These are phyloP conservation scores for Cercospora sp. DNA, from an alignment of 2,329 filamentous ascomycete genomes.

Conservation along the genomic window DNA sequence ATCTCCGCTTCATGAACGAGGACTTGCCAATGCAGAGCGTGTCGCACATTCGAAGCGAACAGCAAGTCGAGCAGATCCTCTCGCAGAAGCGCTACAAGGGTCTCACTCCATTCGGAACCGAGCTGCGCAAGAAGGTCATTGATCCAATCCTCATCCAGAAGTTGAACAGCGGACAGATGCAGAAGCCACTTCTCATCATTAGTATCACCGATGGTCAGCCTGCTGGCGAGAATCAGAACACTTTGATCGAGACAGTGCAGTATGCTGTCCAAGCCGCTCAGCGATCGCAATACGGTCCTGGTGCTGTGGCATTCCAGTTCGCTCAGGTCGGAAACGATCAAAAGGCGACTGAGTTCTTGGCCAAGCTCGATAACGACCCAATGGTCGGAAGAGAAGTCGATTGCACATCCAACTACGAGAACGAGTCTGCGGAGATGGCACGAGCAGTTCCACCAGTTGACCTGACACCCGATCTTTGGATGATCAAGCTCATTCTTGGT, in stretches of 20 bases:
- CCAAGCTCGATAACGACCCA: conserved; percentile 64
- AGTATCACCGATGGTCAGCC: conserved; percentile 67
- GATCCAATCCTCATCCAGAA: conserved; percentile 59
- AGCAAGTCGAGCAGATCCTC: conserved; percentile 61
- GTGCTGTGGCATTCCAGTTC: conserved; percentile 65
- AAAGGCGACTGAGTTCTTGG: conserved; percentile 63
- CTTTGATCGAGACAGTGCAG: conserved; percentile 59
- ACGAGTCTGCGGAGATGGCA: conserved; percentile 67
- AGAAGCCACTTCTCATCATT: conserved; percentile 66
- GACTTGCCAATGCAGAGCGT: conserved; percentile 48
- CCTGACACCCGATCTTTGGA: conserved; percentile 65
- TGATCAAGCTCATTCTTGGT: conserved; percentile 67
- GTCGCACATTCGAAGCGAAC: conserved; percentile 58
- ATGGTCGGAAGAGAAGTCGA: conserved; percentile 62
- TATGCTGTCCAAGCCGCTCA: conserved; percentile 55
- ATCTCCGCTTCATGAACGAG: conserved; percentile 70
- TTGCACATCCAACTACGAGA: conserved; percentile 69
- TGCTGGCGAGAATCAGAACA: conserved; percentile 59
- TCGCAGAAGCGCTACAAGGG: conserved; percentile 62
- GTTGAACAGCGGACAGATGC: conserved; percentile 54
- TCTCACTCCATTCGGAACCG: conserved; percentile 66
- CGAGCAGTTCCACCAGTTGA: conserved; percentile 62
- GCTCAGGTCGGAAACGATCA: conserved; percentile 69
- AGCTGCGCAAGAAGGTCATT: conserved; percentile 62
- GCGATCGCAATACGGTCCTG: conserved; percentile 53